Evolutionary conservation across 768 basidiomycete genomes (phyloP), one percentile per base, ranked within the genome.

Genomic region (Polyporus arcularius): DNA sequence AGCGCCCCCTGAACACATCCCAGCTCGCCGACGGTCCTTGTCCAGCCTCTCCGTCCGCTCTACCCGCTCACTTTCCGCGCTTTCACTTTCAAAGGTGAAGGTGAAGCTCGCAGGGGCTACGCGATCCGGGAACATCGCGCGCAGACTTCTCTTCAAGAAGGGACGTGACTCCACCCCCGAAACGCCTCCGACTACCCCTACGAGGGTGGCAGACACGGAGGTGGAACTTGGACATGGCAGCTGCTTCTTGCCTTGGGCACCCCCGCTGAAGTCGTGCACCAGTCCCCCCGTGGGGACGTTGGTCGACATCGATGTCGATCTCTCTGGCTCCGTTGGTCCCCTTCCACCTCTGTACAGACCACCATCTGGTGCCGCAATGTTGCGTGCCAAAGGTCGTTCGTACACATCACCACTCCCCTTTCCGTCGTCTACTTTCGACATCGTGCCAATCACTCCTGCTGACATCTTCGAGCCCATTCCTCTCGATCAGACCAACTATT

Each of bases 381-480:
- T 82, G 45, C 83, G 76, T 61, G 72, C 71, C 53, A 89, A 87
- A 68, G 77, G 75, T 26, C 83, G 88, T 41, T 85, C 87, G 14
- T 80, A 85, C 61, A 89, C 89, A 2, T 84, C 81, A 15, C 89
- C 89, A 0, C 75, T 83, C 55, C 86, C 89, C 4, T 71, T 82
- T 21, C 61, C 65, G 16, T 55, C 53, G 41, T 86, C 85, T 8
- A 80, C 79, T 6, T 75, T 89, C 55, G 89, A 90, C 63, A 75
- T 83, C 58, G 75, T 89, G 30, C 82, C 86, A 4, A 68, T 75
- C 28, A 70, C 75, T n/a, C 72, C 77, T 8, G 71, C 79, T 28
- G 85, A 87, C 65, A 66, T 81, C 11, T 85, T 84, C 67, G 70
- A 74, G 41, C 83, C 87, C 14, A 73, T 87, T 57, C 79, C 80